Percentiles rank a stretch among this genome's conserved stretches.
phyloP scores from a whole-genome alignment of 345 rosid genomes.

The Cardiospermum halicacabum region DNA sequence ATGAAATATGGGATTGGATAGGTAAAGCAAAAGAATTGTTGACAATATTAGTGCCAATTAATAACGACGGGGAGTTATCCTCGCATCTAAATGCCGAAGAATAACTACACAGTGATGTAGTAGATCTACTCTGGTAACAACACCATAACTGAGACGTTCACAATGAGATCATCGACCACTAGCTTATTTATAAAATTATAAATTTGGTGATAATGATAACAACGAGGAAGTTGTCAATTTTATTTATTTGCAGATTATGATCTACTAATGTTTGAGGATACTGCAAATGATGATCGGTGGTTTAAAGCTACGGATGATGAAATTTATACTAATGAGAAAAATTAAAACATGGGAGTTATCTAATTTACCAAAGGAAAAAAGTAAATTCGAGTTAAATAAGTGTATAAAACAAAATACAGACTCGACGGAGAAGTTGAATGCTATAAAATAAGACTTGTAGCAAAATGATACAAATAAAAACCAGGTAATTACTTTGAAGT shows the following conservation, averaged over 20 bases:
- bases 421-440: background rate
- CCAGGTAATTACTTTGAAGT: background rate
- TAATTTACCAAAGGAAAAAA: background rate
- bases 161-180: background rate
- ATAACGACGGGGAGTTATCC: background rate
- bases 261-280: no score
- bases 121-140: background rate
- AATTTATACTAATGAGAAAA: background rate
- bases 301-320: constrained; percentile 1
- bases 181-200: background rate
- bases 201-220: background rate
- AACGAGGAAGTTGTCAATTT: background rate
- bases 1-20: background rate
- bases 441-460: background rate
- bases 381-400: constrained; percentile 1
- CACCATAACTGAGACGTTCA: background rate
- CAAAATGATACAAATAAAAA: no score
- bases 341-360: constrained; percentile 1
- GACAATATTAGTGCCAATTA: background rate
- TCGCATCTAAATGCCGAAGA: background rate
- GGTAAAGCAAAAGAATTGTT: background rate
- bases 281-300: no score
- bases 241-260: background rate
- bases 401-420: constrained; percentile 6
- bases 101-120: background rate